Percentiles rank a stretch among this genome's conserved stretches.
Conservation (phyloP, 305 asterid species). For the Fraxinus greggii region DNA sequence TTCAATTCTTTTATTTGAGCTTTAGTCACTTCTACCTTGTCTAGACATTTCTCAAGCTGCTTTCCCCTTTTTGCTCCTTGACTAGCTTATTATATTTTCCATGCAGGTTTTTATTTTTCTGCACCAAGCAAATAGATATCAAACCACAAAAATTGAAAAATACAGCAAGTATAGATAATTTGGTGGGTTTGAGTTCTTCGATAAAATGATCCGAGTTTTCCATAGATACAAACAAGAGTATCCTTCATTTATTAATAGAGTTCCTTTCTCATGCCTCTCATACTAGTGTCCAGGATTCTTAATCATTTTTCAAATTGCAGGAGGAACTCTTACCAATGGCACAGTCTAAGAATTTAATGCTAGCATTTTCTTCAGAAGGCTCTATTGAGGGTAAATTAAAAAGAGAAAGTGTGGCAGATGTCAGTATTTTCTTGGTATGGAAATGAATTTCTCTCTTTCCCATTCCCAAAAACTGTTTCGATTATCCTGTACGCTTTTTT, state of each 20-base stretch:
- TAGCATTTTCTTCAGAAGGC: conserved; percentile 88
- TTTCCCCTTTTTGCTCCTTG: too few species aligned
- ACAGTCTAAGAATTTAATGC: conserved; percentile 67
- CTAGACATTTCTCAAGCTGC: too few species aligned
- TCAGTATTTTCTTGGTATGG: too few species aligned
- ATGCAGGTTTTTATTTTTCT: too few species aligned
- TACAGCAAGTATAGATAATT: too few species aligned
- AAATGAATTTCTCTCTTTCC: conserved; percentile 18
- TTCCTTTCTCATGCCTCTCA: background rate
- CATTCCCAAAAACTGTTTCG: background rate
- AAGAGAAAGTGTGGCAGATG: conserved; percentile 92
- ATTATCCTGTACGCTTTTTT: background rate
- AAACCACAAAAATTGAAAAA: too few species aligned
- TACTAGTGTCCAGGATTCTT: background rate
- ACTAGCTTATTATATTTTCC: too few species aligned
- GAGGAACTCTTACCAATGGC: conserved; percentile 81
- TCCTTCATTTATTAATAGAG: background rate
- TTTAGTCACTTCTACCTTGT: too few species aligned
- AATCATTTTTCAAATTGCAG: conserved; percentile 45
- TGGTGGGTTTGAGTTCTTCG: too few species aligned
- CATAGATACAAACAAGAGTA: background rate
- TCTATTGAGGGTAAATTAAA: conserved; percentile 92
- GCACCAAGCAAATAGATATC: too few species aligned
- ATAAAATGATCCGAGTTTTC: background rate
- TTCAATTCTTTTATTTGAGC: too few species aligned